Evolutionary conservation across 1,284 basidiomycete genomes (phyloP).

Genomic region (Xanthoconium separans): DNA sequence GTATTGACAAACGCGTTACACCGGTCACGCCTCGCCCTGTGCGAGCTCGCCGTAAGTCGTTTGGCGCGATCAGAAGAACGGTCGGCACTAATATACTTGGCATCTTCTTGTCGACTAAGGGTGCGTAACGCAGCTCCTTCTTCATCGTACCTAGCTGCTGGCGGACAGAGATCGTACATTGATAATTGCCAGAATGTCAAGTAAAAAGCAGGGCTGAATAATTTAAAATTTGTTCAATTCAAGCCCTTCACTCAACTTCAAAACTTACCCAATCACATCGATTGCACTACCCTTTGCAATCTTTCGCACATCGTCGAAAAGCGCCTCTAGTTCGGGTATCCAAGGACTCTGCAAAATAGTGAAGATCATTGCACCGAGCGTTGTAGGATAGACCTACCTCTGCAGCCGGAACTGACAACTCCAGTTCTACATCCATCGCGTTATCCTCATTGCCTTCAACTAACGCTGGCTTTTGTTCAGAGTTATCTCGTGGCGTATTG

Average conservation of each 20-base stretch:
- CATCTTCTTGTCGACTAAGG: slow-evolving; percentile 62
- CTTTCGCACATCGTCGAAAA: slow-evolving; percentile 71
- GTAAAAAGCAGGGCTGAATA: slow-evolving; percentile 79
- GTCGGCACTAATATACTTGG: slow-evolving; percentile 56
- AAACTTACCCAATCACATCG: slow-evolving; percentile 69
- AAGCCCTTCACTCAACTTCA: not conserved
- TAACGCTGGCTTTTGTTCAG: slow-evolving; percentile 34
- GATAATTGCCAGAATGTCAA: slow-evolving; percentile 94
- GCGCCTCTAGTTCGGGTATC: slow-evolving; percentile 65
- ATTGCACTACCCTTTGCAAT: slow-evolving; percentile 64
- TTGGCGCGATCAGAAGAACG: slow-evolving; percentile 61
- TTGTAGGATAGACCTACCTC: slow-evolving; percentile 21
- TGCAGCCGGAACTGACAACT: slow-evolving; percentile 13
- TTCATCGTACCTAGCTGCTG: slow-evolving; percentile 67
- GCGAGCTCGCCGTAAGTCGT: slow-evolving; percentile 51
- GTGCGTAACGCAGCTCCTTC: slow-evolving; percentile 57
- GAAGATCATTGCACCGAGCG: slow-evolving; percentile 11
- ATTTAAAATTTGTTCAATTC: slow-evolving; percentile 3
- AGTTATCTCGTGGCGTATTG: slow-evolving; percentile 34
- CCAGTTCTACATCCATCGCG: slow-evolving; percentile 49
- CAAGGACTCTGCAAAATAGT: slow-evolving; percentile 58
- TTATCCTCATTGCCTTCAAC: slow-evolving; percentile 47
- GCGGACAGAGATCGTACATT: slow-evolving; percentile 82
- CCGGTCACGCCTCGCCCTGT: slow-evolving; percentile 61
- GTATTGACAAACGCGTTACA: slow-evolving; percentile 55